Evolutionary conservation across 495 filamentous ascomycete genomes (phyloP), one percentile per base, ranked within the genome.

Genomic region (Xylaria longipes): DNA sequence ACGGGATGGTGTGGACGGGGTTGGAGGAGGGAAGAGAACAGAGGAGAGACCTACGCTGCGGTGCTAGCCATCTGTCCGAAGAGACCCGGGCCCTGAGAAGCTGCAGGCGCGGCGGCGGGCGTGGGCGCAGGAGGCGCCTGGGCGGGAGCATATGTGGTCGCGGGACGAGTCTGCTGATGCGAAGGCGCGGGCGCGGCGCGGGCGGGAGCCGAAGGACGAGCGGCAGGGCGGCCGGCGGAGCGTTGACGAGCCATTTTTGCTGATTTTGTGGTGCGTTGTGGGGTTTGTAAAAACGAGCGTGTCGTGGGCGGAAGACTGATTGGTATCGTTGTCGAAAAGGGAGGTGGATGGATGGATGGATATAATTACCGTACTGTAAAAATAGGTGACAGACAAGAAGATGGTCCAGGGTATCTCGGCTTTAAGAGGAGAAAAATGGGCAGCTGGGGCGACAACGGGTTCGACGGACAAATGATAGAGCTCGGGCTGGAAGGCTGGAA

Each of bases 51-150:
- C 79, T 90, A 94, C 90, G 92, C 92, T 75, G 92, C 93, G 61
- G 93, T 95, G 73, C 90, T 92, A 72, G 93, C 93, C 90, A 95
- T 95, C 85, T 95, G 91, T 58, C 90, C 93, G 74, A 97, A 90
- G 8, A 95, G 86, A 73, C 93, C 93, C 6, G 91, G 89, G 20
- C 91, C 89, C 67, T 89, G 82, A 67, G 89, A 90, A 72, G 86
- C 85, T 71, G 73, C 72, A 45, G 80, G 76, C 54, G 79, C 72
- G 15, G 76, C 64, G 50, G 57, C 14, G 11, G 31, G 31, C 6
- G 82, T 81, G 71, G 87, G 78, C 65, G 84, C 83, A 46, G 79
- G 69, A 68, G 84, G 80, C 63, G 83, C 77, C 22, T 84, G 76
- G 58, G 86, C 84, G 31, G 87, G 85, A 56, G 92, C 91, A 70